Evolutionary conservation across 768 basidiomycete species (phyloP).

Genomic region (Xerocomellus dryophilus): DNA sequence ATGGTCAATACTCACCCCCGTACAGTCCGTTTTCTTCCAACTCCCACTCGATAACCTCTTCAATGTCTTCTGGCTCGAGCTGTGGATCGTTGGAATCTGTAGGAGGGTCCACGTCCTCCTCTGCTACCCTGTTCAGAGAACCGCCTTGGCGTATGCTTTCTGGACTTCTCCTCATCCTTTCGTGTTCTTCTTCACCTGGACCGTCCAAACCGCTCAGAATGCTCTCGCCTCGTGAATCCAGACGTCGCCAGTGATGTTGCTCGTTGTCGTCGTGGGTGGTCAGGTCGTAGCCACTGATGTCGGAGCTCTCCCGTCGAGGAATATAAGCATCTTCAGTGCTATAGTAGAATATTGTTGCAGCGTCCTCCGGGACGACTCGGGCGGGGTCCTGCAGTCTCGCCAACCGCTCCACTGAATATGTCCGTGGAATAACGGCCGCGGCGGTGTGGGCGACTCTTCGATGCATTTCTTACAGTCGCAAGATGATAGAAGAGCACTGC

Average conservation of each 20-base stretch:
- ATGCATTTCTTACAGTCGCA: constrained; percentile 21
- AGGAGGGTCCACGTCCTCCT: constrained; percentile 29
- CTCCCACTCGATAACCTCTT: constrained; percentile 45
- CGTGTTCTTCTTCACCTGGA: constrained; percentile 21
- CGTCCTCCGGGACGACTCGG: constrained; percentile 11
- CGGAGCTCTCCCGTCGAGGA: constrained; percentile 14
- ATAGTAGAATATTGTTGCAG: constrained; percentile 7
- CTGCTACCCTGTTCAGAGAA: constrained; percentile 37
- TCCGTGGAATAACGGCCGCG: constrained; percentile 28
- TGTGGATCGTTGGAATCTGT: constrained; percentile 13
- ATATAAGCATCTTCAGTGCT: constrained; percentile 5
- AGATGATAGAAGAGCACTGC: neutral
- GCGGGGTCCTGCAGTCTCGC: constrained; percentile 20
- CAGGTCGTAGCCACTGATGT: constrained; percentile 23
- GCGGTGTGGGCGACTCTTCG: constrained; percentile 32
- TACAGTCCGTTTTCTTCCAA: constrained; percentile 51
- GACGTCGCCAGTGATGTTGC: constrained; percentile 30
- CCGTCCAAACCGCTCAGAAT: constrained; percentile 31
- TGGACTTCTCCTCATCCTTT: constrained; percentile 32
- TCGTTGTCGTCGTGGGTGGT: constrained; percentile 20
- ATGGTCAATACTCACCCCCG: constrained; percentile 35
- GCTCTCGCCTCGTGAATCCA: constrained; percentile 33
- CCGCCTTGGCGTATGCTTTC: constrained; percentile 33
- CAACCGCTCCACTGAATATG: constrained; percentile 16
- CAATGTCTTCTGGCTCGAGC: constrained; percentile 33